Evolutionary conservation across 345 rosid species (phyloP), one percentile per base, ranked within the genome.

Genomic region (Lumnitzera littorea): DNA sequence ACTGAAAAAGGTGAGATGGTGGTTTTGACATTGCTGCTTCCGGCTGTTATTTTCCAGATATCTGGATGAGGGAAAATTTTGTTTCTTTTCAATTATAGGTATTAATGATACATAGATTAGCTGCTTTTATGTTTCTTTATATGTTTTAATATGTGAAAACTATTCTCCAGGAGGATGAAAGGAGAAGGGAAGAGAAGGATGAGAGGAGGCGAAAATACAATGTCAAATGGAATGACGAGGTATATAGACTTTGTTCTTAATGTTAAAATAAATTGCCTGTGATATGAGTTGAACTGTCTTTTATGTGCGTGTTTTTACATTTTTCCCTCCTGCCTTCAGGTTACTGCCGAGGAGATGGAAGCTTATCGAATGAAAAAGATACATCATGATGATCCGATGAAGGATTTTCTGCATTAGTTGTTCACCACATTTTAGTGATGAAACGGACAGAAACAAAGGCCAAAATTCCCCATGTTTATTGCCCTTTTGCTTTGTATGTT

Each of bases 351-450:
- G 70, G 94, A 89, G 25, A 89, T 86, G 94, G 94, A 89, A 62
- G 91, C 91, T 2, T 88, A 82, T 62, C 75, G 95, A 67, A 82
- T 88, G 91, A 85, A 82, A 81, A 85, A 46, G 63, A 67, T 79
- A 31, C 91, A 79, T 52, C 89, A 82, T 0, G 95, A 84, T 41
- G 95, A 84, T 62, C 95, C 95, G 24, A 84, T 82, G 87, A 82
- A 61, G 73, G 71, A 71, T 65, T 77, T 82, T 59, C 70, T 79
- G 14, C 62, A 66, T 56, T 77, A 62, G 68, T 36, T 29, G 36
- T 3, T 5, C 3, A 36, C 11, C 11, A 36, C 43, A 36, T 36
- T 5, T 36, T 36, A 36, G 43, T 36, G 43, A 5, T 36, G 11
- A 36, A 36, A 36, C 43, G 7, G 7, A 36, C 9, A 36, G 43